Conservation (phyloP, 2,329 filamentous ascomycete species). For the Aspergillus arachidicola region DNA sequence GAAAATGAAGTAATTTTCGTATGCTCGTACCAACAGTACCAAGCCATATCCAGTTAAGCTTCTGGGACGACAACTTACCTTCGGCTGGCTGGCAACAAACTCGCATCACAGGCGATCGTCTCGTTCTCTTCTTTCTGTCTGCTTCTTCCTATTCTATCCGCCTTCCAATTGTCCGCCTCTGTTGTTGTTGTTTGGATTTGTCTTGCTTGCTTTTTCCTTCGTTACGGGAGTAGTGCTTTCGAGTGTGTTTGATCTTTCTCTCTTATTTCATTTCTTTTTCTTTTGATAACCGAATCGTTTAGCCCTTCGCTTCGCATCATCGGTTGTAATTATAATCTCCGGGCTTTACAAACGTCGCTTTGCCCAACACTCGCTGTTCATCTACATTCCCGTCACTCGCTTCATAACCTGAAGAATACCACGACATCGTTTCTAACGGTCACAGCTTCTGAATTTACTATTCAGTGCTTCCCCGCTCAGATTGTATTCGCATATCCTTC, state of each 20-base stretch:
- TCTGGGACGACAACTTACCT: slow-evolving; percentile 1
- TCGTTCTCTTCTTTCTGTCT: slow-evolving; percentile 10
- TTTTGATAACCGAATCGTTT: slow-evolving; percentile 5
- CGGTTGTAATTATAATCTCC: slow-evolving; percentile 17
- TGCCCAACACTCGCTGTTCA: slow-evolving; percentile 16
- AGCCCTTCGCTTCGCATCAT: background rate
- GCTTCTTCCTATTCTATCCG: slow-evolving; percentile 12
- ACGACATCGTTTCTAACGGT: background rate
- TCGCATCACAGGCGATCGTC: slow-evolving; percentile 10
- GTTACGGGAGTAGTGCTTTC: slow-evolving; percentile 2
- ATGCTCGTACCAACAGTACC: background rate
- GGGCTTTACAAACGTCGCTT: slow-evolving; percentile 1
- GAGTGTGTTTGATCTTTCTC: background rate
- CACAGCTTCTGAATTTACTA: background rate
- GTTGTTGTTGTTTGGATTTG: slow-evolving; percentile 7
- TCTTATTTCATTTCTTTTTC: background rate
- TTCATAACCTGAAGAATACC: slow-evolving; percentile 1
- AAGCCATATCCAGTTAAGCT: slow-evolving; percentile 15
- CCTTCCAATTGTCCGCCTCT: slow-evolving; percentile 7
- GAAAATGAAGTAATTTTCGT: slow-evolving; percentile 18
- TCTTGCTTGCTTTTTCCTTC: slow-evolving; percentile 2
- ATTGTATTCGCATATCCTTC: background rate
- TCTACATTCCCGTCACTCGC: slow-evolving; percentile 19
- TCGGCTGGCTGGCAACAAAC: slow-evolving; percentile 1
- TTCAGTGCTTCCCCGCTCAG: background rate